Evolutionary conservation across 2,329 filamentous ascomycete species (phyloP).

Genomic region (Celoporthe dispersa): DNA sequence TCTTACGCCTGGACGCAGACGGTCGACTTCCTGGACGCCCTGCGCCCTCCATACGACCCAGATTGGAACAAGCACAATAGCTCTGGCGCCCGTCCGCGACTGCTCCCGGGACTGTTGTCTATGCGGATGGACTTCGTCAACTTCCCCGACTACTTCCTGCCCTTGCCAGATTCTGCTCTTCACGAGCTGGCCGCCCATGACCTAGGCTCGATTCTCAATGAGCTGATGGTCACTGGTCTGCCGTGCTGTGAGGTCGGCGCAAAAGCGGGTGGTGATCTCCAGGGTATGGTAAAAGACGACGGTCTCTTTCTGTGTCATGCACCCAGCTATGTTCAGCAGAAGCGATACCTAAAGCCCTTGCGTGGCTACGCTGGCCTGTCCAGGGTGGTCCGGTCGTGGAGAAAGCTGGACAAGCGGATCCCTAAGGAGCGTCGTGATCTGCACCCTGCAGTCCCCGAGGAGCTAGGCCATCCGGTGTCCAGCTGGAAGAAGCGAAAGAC

Average conservation of each 20-base stretch:
- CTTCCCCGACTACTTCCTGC: conserved; percentile 52
- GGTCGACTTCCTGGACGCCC: conserved; percentile 55
- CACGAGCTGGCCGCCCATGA: conserved; percentile 59
- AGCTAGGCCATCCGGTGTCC: conserved; percentile 49
- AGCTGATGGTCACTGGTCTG: conserved; percentile 57
- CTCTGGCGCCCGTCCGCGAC: conserved; percentile 40
- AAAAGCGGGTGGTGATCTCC: conserved; percentile 52
- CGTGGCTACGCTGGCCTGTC: conserved; percentile 44
- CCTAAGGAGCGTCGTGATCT: conserved; percentile 30
- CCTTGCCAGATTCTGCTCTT: conserved; percentile 51
- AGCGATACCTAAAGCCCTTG: conserved; percentile 46
- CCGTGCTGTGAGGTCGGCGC: conserved; percentile 53
- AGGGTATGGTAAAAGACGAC: conserved; percentile 58
- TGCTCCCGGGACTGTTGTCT: conserved; percentile 52
- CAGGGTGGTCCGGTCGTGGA: conserved; percentile 52
- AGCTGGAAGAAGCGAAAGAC: conserved; percentile 47
- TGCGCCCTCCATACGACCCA: conserved; percentile 57
- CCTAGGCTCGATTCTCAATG: conserved; percentile 56
- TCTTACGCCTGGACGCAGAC: conserved; percentile 60
- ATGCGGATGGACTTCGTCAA: conserved; percentile 61
- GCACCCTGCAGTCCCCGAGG: conserved; percentile 46
- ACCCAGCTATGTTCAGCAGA: conserved; percentile 48
- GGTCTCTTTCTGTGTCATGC: conserved; percentile 54
- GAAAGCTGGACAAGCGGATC: conserved; percentile 31
- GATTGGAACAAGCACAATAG: conserved; percentile 37